Evolutionary conservation across 2,329 filamentous ascomycete species (phyloP).

Genomic region (Arthrobotrys entomopaga): DNA sequence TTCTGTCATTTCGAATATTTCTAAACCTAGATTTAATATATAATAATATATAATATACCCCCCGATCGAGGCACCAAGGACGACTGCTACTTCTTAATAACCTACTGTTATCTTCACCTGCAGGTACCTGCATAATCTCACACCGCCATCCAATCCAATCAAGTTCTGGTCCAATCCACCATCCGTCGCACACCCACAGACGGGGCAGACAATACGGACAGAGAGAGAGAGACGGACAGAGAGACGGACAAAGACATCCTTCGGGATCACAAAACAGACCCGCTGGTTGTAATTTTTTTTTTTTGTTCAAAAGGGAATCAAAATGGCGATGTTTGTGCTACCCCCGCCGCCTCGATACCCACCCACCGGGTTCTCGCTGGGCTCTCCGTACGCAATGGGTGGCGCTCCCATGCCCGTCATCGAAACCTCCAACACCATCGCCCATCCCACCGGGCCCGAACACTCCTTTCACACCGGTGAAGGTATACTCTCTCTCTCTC

Average conservation of each 20-base stretch:
- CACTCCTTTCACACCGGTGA: slow-evolving; percentile 93
- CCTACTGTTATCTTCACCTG: no score
- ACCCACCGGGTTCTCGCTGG: slow-evolving; percentile 71
- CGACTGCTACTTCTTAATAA: no score
- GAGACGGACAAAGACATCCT: slow-evolving; percentile 17
- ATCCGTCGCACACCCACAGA: no score
- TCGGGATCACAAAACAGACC: slow-evolving; percentile 13
- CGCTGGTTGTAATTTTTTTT: no score
- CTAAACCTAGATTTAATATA: no score
- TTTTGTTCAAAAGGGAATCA: neutral
- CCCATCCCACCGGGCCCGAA: slow-evolving; percentile 81
- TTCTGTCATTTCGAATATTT: no score
- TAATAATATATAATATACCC: no score
- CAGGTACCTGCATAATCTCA: slow-evolving; percentile 43
- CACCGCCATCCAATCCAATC: slow-evolving; percentile 8
- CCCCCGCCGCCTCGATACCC: slow-evolving; percentile 88
- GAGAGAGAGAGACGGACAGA: no score
- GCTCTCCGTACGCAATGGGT: slow-evolving; percentile 74
- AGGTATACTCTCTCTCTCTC: slow-evolving; percentile 67
- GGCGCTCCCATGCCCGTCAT: slow-evolving; percentile 78
- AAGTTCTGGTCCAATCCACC: neutral
- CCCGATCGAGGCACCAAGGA: no score
- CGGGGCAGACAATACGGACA: no score
- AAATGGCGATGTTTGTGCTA: slow-evolving; percentile 68
- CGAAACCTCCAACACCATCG: slow-evolving; percentile 91